Base-by-base conservation (phyloP, 2,329 filamentous ascomycete genomes). In the Fusarium sp. region DNA sequence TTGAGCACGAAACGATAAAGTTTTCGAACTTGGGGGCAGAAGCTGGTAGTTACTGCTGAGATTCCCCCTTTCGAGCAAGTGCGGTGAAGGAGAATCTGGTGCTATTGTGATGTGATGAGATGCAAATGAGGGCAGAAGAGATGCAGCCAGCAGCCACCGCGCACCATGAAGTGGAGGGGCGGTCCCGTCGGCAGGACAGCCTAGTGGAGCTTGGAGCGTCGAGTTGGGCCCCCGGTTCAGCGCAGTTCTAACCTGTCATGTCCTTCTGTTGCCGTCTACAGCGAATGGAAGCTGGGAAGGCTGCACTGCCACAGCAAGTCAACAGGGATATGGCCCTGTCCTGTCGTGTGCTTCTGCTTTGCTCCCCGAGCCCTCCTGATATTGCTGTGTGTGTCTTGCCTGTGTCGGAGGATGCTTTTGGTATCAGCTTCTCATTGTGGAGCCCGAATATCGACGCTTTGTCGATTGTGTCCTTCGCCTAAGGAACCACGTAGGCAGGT, bases 1-100 rank as follows among this genome's bases (percentile, higher is more conserved):
- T 77, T 77, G 75, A 77, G 75, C 72, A 78, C 75, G 68, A 30
- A 64, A 68, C 30, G 32, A 47, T 49, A 46, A 32, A 57, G 59
- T 42, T 54, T 49, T 53, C 50, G 65, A 33, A 68, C 32, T 58
- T 30, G 42, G 47, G 56, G 35, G 65, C n/a, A 69, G 47, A 40
- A 68, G 25, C 44, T 69, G 50, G 25, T n/a, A 32, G 52, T 19
- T 46, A 58, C 54, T 46, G 23, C 54, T 49, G 54, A 49, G 59
- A 53, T 58, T 59, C 59, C 44, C 50, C 33, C 33, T 53, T 65
- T 35, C 38, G 64, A 69, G 44, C 59, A 69, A 70, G 59, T 76
- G 66, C 74, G 74, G 67, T 74, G 75, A 72, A 67, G 60, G 37
- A 53, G 61, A 65, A 64, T 75, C 54, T 67, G 50, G 61, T 54